Evolutionary conservation across 192 early-diverging fungal genomes (phyloP), one percentile per base, ranked within the genome.

Genomic region (Rhizophagus prolifer): DNA sequence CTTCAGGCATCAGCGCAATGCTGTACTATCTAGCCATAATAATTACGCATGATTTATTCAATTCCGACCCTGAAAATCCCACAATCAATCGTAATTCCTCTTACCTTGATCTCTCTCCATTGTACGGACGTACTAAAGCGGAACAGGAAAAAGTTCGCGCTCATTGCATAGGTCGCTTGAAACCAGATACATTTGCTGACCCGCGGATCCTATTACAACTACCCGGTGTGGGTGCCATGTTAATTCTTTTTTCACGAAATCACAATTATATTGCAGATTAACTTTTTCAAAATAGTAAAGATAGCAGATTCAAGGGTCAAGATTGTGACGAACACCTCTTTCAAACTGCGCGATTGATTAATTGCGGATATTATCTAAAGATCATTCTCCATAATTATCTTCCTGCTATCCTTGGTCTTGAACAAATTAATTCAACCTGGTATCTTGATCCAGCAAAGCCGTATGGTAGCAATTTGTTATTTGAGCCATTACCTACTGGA

Each of bases 201-300:
- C 50, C 38, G 25, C 47, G 81, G 19, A 31, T 81, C 23, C 50
- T 72, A 23, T 61, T 79, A 44, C 81, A 81, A 71, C 70, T 54
- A 9, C 81, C 67, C 64, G 79, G 82, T 66, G 79, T 84, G 31
- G 81, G 70, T 36, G 54, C 78, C 41, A 31, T 87, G 28, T 30
- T 87, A 30, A 77, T 85, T 46, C n/a, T 87, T 12, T 87, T 87
- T 64, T 80, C 81, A 14, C 70, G 86, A 30, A 87, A 87, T 76
- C 86, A 87, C 69, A 87, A 87, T 47, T 84, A 81, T 73, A 87
- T 87, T 68, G 86, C 85, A n/a, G 70, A 82, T 36, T 76, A 73
- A 12, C 72, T 87, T 9, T 74, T 72, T n/a, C 82, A 86, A 69
- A 75, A 70, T 16, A 79, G 78, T 59, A 77, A 85, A 67, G 82